Base-by-base conservation (phyloP, 805 yeast genomes). In the Cyberlindnera mississippiensis region DNA sequence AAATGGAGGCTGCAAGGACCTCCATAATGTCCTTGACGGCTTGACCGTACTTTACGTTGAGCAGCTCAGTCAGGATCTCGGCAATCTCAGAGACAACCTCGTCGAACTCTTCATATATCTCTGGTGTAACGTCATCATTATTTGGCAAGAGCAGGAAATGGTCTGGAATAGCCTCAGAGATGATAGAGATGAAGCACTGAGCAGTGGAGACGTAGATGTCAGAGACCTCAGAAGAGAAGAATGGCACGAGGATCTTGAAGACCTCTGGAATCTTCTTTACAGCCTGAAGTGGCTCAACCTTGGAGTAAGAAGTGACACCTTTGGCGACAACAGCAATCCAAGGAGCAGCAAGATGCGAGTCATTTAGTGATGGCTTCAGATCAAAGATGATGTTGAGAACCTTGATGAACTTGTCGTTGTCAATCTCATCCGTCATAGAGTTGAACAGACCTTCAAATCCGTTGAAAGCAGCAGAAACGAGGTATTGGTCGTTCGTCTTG, bases 321-420 rank as follows among this genome's bases (percentile, higher is more conserved):
- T 88, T 89, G 8, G 96, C 93, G 34, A 91, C 76, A 16, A 90
- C 95, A 2, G 97, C 96, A 32, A 89, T 73, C 99, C 99, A 93
- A 11, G 96, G 77, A 12, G 95, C 96, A 2, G 91, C 88, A 51
- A 93, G 72, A 60, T 88, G 90, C 24, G 82, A 72, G 58, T 93
- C 98, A 52, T 82, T 84, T 17, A 76, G 60, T 1, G 96, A 73
- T 4, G 99, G 99, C 51, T 80, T 82, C 57, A 90, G 71, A 46
- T 84, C 85, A 52, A 86, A 76, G 33, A 93, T 78, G 34, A 85
- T 75, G 52, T 83, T 78, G 45, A 88, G 66, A 10, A 88, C 80
- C 41, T 69, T 74, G 11, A 72, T 60, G 51, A 84, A 82, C 51
- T 78, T 82, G 30, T 80, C 84, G 24, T 76, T 71, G 46, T 85